Conservation (phyloP, 78 protist genomes). For the Dictyostelium citrinum region DNA sequence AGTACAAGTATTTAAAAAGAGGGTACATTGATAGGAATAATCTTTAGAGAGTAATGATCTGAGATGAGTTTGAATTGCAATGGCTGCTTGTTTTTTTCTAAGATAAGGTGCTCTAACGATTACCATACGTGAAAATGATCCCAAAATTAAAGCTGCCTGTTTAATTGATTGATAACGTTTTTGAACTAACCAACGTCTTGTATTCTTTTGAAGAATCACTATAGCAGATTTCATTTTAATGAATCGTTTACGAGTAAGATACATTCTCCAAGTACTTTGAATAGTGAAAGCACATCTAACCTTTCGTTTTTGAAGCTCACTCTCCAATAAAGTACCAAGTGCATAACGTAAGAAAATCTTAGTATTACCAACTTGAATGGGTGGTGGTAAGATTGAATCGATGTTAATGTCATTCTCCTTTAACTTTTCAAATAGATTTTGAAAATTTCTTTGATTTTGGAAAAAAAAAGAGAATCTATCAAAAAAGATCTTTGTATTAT, state of each 20-base stretch:
- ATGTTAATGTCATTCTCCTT: constrained; percentile 29
- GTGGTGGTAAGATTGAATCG: constrained; percentile 13
- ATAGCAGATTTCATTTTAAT: not conserved
- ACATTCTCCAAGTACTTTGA: constrained; percentile 71
- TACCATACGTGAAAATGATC: constrained; percentile 24
- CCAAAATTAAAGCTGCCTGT: constrained; percentile 14
- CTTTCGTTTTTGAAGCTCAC: constrained; percentile 31
- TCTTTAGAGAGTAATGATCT: not conserved
- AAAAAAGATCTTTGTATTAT: constrained; percentile 64
- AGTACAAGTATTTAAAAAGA: not conserved
- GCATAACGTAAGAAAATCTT: constrained; percentile 27
- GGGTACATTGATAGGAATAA: not conserved
- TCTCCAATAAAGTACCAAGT: constrained; percentile 26
- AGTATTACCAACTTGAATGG: constrained; percentile 9
- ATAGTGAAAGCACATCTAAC: constrained; percentile 4
- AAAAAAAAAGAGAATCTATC: constrained; percentile 57
- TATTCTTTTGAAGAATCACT: not conserved
- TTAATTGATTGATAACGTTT: constrained; percentile 13
- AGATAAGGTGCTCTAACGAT: constrained; percentile 15
- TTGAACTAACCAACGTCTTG: constrained; percentile 4
- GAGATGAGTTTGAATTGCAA: constrained; percentile 12
- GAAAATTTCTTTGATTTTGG: not conserved
- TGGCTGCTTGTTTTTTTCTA: not conserved
- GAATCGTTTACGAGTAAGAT: constrained; percentile 17
- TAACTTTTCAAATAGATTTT: constrained; percentile 16